phyloP scores from a whole-genome alignment of 2,329 filamentous ascomycete species.

The Onygenales sp. region DNA sequence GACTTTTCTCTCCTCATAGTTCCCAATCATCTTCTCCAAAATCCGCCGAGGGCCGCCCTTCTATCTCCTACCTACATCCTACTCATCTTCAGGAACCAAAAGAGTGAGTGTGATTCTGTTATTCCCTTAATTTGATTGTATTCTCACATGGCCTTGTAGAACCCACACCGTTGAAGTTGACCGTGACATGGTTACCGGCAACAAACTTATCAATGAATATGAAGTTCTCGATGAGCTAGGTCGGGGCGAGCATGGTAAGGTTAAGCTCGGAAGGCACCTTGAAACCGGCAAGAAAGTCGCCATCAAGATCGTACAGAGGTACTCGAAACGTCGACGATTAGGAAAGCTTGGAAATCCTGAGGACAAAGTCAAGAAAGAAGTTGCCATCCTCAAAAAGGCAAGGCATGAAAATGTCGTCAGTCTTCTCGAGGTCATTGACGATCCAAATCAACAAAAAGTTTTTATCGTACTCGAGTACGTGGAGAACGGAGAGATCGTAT shows the following conservation, averaged over 20 bases:
- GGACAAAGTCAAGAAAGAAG: slow-evolving; percentile 79
- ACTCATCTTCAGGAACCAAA: slow-evolving; percentile 63
- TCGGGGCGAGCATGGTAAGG: slow-evolving; percentile 92
- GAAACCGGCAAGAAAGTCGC: slow-evolving; percentile 71
- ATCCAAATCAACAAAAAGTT: slow-evolving; percentile 91
- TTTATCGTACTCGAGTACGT: slow-evolving; percentile 97
- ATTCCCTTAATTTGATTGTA: slow-evolving; percentile 2
- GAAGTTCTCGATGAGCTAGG: slow-evolving; percentile 95
- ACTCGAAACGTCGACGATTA: slow-evolving; percentile 86
- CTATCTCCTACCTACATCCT: slow-evolving; percentile 59
- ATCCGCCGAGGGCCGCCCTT: slow-evolving; percentile 29
- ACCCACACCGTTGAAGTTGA: slow-evolving; percentile 90
- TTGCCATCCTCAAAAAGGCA: slow-evolving; percentile 97
- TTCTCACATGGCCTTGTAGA: slow-evolving; percentile 32
- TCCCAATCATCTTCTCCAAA: slow-evolving; percentile 22
- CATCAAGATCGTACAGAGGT: slow-evolving; percentile 96
- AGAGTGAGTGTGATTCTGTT: slow-evolving; percentile 49
- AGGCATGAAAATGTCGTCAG: slow-evolving; percentile 95
- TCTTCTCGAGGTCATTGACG: slow-evolving; percentile 92
- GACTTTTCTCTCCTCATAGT: slow-evolving; percentile 32
- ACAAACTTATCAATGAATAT: slow-evolving; percentile 96
- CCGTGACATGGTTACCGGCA: slow-evolving; percentile 76
- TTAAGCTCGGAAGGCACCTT: slow-evolving; percentile 82
- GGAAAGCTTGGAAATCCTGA: slow-evolving; percentile 62
- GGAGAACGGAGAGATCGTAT: slow-evolving; percentile 85